Conservation (phyloP, 164 flowering plant species). For the Piper longum region DNA sequence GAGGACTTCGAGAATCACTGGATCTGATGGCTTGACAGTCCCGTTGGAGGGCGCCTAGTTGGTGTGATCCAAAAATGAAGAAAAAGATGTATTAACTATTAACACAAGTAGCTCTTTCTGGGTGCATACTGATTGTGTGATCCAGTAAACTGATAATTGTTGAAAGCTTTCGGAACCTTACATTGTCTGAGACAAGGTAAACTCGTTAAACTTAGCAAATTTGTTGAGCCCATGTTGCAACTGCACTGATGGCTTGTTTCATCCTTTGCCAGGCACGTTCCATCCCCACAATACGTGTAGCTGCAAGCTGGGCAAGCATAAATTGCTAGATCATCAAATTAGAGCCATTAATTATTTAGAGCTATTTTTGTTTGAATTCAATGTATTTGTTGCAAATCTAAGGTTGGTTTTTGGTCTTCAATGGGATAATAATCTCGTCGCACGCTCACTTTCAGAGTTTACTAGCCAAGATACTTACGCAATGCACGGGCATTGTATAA, state of each 20-base stretch:
- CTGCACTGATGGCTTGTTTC: background rate
- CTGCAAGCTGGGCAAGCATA: background rate
- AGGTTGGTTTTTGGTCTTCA: too few relatives aligned
- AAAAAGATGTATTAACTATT: background rate
- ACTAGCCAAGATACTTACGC: too few relatives aligned
- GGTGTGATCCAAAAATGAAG: background rate
- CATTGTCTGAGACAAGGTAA: conserved; percentile 2
- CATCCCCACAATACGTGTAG: conserved; percentile 1
- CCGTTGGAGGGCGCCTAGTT: background rate
- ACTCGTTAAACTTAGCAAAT: background rate
- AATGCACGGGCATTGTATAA: too few relatives aligned
- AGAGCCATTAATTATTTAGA: too few relatives aligned
- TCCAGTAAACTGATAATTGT: background rate
- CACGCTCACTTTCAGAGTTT: too few relatives aligned
- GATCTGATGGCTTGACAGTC: background rate
- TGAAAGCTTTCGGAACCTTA: background rate
- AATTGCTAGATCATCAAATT: background rate
- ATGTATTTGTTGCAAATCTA: too few relatives aligned
- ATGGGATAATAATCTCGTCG: too few relatives aligned
- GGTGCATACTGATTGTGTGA: too few relatives aligned
- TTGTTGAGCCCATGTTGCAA: conserved; percentile 1
- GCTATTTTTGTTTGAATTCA: too few relatives aligned
- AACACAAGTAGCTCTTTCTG: background rate
- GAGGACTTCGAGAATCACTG: background rate
- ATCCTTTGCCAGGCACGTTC: background rate